Evolutionary conservation across 2,329 filamentous ascomycete genomes (phyloP), one percentile per base, ranked within the genome.

Genomic region (Tolypocladium cylindrosporum): DNA sequence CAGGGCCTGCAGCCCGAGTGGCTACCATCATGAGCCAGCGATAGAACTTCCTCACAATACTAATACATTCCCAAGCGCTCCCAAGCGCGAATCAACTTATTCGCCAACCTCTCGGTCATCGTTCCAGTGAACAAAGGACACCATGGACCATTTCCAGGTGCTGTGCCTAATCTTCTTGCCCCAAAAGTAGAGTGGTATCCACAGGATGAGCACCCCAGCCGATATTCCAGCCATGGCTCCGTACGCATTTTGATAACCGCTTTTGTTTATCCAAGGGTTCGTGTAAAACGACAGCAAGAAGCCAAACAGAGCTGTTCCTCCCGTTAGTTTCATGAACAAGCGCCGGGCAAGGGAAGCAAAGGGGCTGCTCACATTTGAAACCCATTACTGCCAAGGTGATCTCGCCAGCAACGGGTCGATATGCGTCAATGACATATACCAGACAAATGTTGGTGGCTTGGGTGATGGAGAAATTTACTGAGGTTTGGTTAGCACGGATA

Each of bases 251-350:
- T 71, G 60, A 62, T 84, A 84, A 1, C 82, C 82, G 1, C 68
- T 68, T 58, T 72, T 37, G 8, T 72, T 68, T 42, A 85, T 75
- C 82, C 82, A 85, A 0, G 79, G 75, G 63, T 85, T 85, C 1
- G 80, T 84, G 65, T 84, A 84, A 64, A 85, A 85, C 0, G 77
- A 81, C 1, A 85, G 71, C 1, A 84, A 69, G 65, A 85, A 85
- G 5, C 80, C 81, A 63, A 85, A 83, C 9, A 77, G 66, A 19
- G 79, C 77, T 79, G 58, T 27, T 6, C 4, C 14, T 8, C n/a
- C 4, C 8, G 50, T 57, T 10, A 53, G 40, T 21, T 10, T 31
- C 16, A 11, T 21, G n/a, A 31, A 21, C 19, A n/a, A 21, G n/a
- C 2, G 48, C 37, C 13, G 19, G 34, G 14, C 24, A 13, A 36